phyloP scores from a whole-genome alignment of 148 eudicot genomes.

The Cornus suecica region DNA sequence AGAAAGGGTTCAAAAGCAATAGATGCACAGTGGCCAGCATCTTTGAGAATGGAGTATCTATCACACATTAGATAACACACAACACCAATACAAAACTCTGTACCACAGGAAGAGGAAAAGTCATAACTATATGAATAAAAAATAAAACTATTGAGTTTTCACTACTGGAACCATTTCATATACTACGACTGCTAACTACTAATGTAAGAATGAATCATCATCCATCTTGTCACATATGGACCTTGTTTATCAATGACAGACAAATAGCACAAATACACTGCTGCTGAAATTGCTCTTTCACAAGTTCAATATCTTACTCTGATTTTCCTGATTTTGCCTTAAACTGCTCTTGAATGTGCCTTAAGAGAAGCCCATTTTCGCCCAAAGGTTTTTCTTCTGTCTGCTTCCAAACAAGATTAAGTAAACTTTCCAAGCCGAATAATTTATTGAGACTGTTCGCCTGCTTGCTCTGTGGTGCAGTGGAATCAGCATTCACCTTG shows the following conservation, averaged over 20 bases:
- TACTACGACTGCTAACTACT: neutral
- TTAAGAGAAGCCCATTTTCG: conserved; percentile 81
- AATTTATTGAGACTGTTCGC: conserved; percentile 77
- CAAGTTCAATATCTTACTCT: conserved; percentile 55
- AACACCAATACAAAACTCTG: neutral
- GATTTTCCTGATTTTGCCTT: conserved; percentile 89
- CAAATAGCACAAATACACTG: neutral
- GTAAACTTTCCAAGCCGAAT: conserved; percentile 92
- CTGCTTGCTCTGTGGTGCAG: conserved; percentile 90
- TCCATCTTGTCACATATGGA: neutral
- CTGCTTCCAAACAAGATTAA: conserved; percentile 94
- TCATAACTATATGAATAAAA: neutral
- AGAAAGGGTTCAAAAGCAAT: neutral
- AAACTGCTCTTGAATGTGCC: conserved; percentile 95
- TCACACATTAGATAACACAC: neutral
- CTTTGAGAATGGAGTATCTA: neutral
- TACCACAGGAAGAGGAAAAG: neutral
- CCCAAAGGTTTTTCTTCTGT: conserved; percentile 93
- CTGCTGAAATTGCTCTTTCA: neutral
- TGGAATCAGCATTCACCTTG: conserved; percentile 85
- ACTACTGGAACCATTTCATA: neutral
- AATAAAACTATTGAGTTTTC: neutral
- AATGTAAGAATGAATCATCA: neutral
- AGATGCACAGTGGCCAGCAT: neutral
- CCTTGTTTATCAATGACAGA: neutral